phyloP scores from a whole-genome alignment of 345 rosid species.

The Eucalyptus regnans region DNA sequence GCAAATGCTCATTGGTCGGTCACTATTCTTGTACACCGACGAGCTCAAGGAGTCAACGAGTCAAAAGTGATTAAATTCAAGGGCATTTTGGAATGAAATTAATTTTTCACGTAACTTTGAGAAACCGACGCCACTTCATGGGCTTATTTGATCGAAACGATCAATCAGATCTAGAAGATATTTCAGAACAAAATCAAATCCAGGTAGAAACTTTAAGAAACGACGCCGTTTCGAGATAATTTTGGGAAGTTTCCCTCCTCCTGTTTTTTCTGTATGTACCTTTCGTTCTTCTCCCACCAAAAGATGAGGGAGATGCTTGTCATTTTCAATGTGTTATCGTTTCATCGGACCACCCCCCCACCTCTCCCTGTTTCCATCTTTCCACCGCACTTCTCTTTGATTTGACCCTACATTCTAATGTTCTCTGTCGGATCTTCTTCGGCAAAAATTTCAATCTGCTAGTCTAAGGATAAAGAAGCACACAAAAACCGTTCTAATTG shows the following conservation, averaged over 20 bases:
- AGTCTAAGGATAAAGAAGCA: background rate
- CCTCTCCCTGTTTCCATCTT: background rate
- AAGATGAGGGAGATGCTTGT: background rate
- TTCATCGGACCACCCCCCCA: background rate
- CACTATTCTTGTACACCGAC: background rate
- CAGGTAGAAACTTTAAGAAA: background rate
- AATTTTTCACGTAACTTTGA: rapidly evolving
- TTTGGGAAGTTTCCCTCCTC: background rate
- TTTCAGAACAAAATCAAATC: background rate
- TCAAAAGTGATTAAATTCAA: background rate
- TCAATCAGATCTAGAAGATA: rapidly evolving
- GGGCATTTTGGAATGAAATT: background rate
- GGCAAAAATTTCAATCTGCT: background rate
- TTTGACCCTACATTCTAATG: background rate
- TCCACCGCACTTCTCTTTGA: background rate
- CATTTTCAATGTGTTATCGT: background rate
- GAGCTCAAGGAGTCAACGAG: background rate
- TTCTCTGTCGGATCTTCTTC: background rate
- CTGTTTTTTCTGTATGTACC: background rate
- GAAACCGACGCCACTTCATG: rapidly evolving
- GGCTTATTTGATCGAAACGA: background rate
- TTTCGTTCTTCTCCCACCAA: background rate
- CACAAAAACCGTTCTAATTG: background rate
- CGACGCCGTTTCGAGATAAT: background rate
- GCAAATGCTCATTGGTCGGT: background rate